Evolutionary conservation across 441 rosid species (phyloP).

Genomic region (Erysimum cheiri): DNA sequence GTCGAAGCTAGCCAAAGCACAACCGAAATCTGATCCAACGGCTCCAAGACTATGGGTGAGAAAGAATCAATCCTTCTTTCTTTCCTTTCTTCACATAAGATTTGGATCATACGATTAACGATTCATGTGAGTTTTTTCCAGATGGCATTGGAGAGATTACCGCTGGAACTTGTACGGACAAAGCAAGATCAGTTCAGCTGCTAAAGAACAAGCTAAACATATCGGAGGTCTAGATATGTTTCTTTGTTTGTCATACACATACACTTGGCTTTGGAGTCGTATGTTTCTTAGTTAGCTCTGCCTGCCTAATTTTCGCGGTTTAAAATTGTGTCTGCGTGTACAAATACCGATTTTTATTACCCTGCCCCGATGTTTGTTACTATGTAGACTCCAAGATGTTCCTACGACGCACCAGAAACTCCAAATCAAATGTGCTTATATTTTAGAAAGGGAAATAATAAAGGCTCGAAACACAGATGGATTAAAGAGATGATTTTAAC

Average conservation of each 20-base stretch:
- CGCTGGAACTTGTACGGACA: constrained; percentile 76
- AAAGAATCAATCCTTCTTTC: background rate
- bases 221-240: background rate
- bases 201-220: constrained; percentile 33
- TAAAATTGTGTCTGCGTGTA: constrained; percentile 13
- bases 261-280: constrained; percentile 8
- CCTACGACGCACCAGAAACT: constrained; percentile 6
- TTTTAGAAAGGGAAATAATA: background rate
- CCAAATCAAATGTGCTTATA: background rate
- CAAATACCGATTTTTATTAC: constrained; percentile 20
- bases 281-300: background rate
- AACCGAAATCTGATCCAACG: constrained; percentile 77
- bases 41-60: constrained; percentile 93
- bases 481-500: constrained; percentile 3
- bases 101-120: background rate
- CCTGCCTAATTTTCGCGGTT: background rate
- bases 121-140: constrained; percentile 45
- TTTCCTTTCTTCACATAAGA: constrained; percentile 13
- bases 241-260: constrained; percentile 9
- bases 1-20: constrained; percentile 69
- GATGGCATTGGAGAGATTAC: constrained; percentile 85
- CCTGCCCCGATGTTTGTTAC: background rate
- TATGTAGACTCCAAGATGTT: constrained; percentile 10
- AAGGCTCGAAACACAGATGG: background rate
- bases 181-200: constrained; percentile 52